Conservation (phyloP, 2,329 filamentous ascomycete genomes). For the Diaporthe vaccinii region DNA sequence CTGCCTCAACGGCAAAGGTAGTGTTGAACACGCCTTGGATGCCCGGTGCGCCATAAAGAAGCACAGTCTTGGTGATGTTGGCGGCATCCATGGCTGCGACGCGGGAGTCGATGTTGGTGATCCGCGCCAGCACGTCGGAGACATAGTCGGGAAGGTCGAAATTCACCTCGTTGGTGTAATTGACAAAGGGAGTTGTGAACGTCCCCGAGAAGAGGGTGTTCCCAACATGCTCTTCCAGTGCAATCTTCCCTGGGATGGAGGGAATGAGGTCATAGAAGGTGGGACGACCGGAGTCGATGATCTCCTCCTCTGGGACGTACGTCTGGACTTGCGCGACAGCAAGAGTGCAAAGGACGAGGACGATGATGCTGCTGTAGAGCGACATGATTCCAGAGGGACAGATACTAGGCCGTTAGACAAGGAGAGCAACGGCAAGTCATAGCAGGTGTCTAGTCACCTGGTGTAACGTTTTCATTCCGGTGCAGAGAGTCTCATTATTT, state of each 20-base stretch:
- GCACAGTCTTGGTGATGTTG: constrained; percentile 40
- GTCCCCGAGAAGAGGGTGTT: constrained; percentile 20
- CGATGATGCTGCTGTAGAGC: background rate
- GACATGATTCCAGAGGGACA: background rate
- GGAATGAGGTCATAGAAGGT: constrained; percentile 20
- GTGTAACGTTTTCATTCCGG: background rate
- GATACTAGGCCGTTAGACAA: no score
- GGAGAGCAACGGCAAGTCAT: no score
- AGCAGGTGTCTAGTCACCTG: background rate
- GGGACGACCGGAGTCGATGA: constrained; percentile 30
- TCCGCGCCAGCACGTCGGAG: constrained; percentile 33
- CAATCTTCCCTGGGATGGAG: constrained; percentile 23
- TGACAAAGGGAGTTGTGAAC: background rate
- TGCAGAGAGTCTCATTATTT: background rate
- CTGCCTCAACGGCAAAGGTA: constrained; percentile 37
- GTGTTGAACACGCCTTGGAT: constrained; percentile 45
- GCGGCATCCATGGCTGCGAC: constrained; percentile 42
- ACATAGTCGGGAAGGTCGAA: constrained; percentile 39
- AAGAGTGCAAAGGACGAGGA: background rate
- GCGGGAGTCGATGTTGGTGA: constrained; percentile 34
- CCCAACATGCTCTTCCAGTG: constrained; percentile 32
- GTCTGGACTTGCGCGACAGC: constrained; percentile 7
- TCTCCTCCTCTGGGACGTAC: constrained; percentile 6
- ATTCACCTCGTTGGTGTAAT: constrained; percentile 28
- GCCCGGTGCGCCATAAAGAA: constrained; percentile 40